Evolutionary conservation across 2,329 filamentous ascomycete genomes (phyloP), one percentile per base, ranked within the genome.

Genomic region (Venturia oleaginea): DNA sequence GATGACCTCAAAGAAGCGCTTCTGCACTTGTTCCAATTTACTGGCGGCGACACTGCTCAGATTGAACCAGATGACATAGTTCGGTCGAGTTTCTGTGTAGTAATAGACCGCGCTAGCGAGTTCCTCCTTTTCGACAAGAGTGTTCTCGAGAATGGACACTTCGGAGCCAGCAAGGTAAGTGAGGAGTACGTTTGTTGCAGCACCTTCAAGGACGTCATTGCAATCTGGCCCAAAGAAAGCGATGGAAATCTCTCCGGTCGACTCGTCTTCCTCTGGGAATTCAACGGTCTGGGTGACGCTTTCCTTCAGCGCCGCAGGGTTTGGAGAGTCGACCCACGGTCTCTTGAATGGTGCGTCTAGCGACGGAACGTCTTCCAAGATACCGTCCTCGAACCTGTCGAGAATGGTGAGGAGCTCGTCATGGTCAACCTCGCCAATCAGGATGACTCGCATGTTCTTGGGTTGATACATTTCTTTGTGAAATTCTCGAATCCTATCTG

Each of bases 391-490:
- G 71, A 99, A 99, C 30, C 86, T 81, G 70, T 96, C 91, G 40
- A 99, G 78, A 59, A 95, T 91, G 38, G 87, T 77, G 27, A 97
- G 78, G 65, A 99, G 82, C 70, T 95, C 83, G 0, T 84, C 78
- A 72, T 97, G 90, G 71, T 97, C 86, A 1, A 96, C 86, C 75
- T 97, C 92, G 54, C 94, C 94, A n/a, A 95, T 88, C 66, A 99
- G 86, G 32, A 97, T 84, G 34, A 99, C 79, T 68, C 92, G 95
- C 66, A 99, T 80, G 71, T 99, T 99, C 73, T 92, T 93, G 3
- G 94, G 94, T 74, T 97, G 93, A 72, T 99, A 99, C 93, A 99
- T 97, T 68, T 92, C 90, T 67, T 87, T 87, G 75, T 99, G 94
- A 71, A 97, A 99, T 65, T 88, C 86, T n/a, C 94, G 87, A 68